Evolutionary conservation across 352 stramenopile genomes (phyloP), one percentile per base, ranked within the genome.

Genomic region (Phytophthora cryptogea): DNA sequence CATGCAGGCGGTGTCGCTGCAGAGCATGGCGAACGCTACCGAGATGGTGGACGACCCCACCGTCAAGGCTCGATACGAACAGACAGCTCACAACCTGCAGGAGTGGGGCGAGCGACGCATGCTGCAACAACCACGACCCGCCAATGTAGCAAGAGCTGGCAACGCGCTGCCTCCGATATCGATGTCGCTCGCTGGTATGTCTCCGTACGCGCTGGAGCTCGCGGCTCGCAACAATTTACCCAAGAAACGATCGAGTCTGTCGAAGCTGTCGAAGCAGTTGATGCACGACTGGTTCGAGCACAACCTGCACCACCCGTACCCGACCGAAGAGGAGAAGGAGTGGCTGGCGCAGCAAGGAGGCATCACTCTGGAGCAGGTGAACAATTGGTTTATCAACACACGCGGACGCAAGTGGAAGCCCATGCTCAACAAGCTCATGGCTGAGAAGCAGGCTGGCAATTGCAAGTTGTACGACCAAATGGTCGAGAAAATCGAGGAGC

Each of bases 351-450:
- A 47, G 6, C 47, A 87, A 50, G 83, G 83, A 55, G 83, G 81
- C 48, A 92, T 94, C 65, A 90, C 86, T 20, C 62, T 94, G 55
- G 83, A 94, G 52, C 86, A 94, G 62, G 86, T 94, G 36, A 94
- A 92, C 77, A 94, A 94, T 55, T 94, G 86, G 86, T 94, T 94
- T 54, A 92, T 94, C 59, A 92, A 94, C 61, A 93, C 83, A 39
- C 79, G 86, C 58, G 83, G 82, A 4, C 77, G 86, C 53, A 92
- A 92, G 76, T 94, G 86, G 86, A 92, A 92, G 63, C 86, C 86
- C 13, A 90, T 92, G 83, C 68, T 94, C 13, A 81, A 78, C 53
- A 59, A 74, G 26, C 70, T 94, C 36, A 84, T 92, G 67, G 70
- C 74, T 13, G 74, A 91, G 45, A 90, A 89, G 51, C 66, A 86